Percentiles rank a stretch among this genome's conserved stretches.
Evolutionary conservation across 2,329 filamentous ascomycete species (phyloP).

Genomic region (Sporothrix curviconia): DNA sequence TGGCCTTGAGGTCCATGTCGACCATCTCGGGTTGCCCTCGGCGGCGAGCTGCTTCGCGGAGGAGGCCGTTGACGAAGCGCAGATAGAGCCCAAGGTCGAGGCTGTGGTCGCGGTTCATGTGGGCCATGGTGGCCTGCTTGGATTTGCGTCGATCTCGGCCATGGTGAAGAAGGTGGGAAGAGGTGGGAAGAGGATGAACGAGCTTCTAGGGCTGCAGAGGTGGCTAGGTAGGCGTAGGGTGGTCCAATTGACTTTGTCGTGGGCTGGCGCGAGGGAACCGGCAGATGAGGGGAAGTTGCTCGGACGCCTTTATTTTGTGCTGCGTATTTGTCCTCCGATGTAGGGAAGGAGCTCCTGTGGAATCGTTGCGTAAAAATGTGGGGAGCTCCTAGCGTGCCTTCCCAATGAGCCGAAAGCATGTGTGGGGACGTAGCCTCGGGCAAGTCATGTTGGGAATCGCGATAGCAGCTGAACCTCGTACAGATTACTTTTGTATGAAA

Average conservation of each 20-base stretch:
- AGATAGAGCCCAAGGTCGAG: conserved; percentile 71
- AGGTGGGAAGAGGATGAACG: neutral
- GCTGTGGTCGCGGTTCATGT: conserved; percentile 83
- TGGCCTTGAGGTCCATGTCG: conserved; percentile 56
- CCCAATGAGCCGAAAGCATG: neutral
- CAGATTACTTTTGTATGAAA: too few species aligned
- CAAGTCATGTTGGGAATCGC: too few species aligned
- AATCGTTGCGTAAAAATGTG: neutral
- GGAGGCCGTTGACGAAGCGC: conserved; percentile 60
- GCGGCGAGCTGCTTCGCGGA: conserved; percentile 30
- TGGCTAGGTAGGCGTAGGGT: neutral
- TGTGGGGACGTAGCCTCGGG: too few species aligned
- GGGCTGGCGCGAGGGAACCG: neutral
- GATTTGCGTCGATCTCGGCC: conserved; percentile 19
- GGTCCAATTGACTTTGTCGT: neutral
- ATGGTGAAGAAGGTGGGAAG: neutral
- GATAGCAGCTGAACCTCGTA: too few species aligned
- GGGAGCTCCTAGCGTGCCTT: neutral
- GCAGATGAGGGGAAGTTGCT: neutral
- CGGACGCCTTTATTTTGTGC: too few species aligned
- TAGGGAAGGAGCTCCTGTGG: neutral
- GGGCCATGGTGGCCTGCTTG: conserved; percentile 49
- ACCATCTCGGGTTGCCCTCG: conserved; percentile 45
- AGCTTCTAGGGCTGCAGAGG: neutral
- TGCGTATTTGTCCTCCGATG: too few species aligned